These are phyloP conservation scores for Plectranthus barbatus DNA, from an alignment of 257 asterid species.

Conservation along the genomic window DNA sequence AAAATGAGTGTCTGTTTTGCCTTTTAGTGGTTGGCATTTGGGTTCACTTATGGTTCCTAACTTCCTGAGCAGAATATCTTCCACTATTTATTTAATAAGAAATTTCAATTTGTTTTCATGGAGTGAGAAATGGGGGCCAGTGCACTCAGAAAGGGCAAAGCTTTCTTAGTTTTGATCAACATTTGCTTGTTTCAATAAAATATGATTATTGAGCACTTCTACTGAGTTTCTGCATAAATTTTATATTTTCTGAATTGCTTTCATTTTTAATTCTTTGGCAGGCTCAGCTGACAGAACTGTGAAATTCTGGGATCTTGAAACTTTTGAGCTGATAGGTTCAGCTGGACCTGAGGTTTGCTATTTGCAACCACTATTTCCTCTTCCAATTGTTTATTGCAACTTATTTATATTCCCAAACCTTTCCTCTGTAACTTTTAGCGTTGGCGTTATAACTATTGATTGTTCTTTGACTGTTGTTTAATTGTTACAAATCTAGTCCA, in stretches of 20 bases:
- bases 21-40: background rate
- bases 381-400: background rate
- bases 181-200: slow-evolving; percentile 4
- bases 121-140: background rate
- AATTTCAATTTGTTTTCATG: background rate
- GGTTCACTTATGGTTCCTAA: background rate
- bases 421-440: background rate
- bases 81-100: background rate
- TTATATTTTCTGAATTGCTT: slow-evolving; percentile 2
- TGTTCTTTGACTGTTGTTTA: slow-evolving; percentile 16
- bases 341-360: slow-evolving; percentile 85
- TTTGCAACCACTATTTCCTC: background rate
- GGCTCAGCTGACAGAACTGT: slow-evolving; percentile 97
- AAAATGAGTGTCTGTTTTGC: background rate
- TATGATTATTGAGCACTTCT: background rate
- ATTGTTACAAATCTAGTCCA: slow-evolving; percentile 41
- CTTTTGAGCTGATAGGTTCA: slow-evolving; percentile 96
- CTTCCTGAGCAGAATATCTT: background rate
- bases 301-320: slow-evolving; percentile 98
- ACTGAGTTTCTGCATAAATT: slow-evolving; percentile 1
- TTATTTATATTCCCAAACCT: background rate
- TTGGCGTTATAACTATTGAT: background rate
- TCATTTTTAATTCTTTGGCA: slow-evolving; percentile 24
- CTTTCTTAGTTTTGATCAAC: slow-evolving; percentile 7
- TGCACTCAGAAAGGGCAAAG: background rate